phyloP scores from a whole-genome alignment of 2,329 filamentous ascomycete species.

The Polychaeton citri region DNA sequence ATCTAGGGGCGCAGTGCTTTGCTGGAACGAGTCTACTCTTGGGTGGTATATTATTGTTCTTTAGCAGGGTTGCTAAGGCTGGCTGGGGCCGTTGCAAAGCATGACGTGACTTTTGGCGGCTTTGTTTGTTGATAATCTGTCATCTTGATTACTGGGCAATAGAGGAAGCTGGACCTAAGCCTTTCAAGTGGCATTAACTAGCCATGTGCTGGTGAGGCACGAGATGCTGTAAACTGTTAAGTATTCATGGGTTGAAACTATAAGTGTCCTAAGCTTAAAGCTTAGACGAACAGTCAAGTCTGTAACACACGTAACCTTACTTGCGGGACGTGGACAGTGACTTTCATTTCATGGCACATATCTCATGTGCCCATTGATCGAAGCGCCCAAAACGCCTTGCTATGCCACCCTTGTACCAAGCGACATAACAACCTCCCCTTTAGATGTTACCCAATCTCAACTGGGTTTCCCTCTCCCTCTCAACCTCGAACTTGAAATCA shows the following conservation, averaged over 20 bases:
- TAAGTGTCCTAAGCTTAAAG: no score
- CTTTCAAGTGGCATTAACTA: no score
- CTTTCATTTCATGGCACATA: background rate
- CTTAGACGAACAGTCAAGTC: no score
- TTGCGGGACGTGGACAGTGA: background rate
- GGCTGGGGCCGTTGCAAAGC: no score
- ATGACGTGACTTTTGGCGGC: no score
- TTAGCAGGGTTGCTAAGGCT: conserved; percentile 10
- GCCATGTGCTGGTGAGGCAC: no score
- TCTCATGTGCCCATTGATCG: background rate
- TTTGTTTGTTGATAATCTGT: no score
- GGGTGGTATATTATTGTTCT: conserved; percentile 11
- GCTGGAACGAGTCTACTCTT: conserved; percentile 9
- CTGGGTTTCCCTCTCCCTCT: conserved; percentile 53
- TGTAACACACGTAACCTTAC: no score
- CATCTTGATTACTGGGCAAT: no score
- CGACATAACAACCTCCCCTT: conserved; percentile 25
- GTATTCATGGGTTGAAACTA: no score
- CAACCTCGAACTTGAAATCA: conserved; percentile 97
- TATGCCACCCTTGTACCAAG: conserved; percentile 4
- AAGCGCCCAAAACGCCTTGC: conserved; percentile 2
- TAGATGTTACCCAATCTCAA: conserved; percentile 6
- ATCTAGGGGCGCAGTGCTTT: conserved; percentile 13
- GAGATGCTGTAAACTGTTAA: no score
- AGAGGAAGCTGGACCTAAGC: no score